A percentile compares a stretch with the other conserved stretches of the same genome.
Conservation (phyloP, 768 basidiomycete genomes). For the Strobilomyces dryophilus region DNA sequence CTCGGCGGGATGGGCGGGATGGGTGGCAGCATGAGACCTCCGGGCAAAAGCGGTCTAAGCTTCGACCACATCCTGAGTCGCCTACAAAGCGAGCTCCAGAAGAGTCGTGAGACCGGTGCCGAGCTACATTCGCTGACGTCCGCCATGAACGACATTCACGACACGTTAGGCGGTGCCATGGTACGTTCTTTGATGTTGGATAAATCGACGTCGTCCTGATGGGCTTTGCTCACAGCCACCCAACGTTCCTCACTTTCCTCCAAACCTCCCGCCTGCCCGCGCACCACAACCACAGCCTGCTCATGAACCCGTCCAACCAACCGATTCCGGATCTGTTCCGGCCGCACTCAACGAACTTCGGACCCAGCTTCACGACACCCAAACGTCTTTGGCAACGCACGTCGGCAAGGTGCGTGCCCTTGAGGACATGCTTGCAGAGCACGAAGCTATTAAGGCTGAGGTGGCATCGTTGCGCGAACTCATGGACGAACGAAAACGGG, state of each 20-base stretch:
- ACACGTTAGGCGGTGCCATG: constrained; percentile 79
- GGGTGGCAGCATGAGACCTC: constrained; percentile 65
- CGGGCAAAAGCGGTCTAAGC: constrained; percentile 81
- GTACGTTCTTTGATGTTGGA: constrained; percentile 41
- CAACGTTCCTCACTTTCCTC: constrained; percentile 59
- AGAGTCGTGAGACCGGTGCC: constrained; percentile 87
- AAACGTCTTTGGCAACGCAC: constrained; percentile 68
- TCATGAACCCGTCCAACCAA: constrained; percentile 27
- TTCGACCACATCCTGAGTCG: constrained; percentile 91
- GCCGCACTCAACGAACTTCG: constrained; percentile 61
- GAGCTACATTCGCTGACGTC: constrained; percentile 76
- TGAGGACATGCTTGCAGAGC: constrained; percentile 78
- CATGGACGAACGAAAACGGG: constrained; percentile 62
- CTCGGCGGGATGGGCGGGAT: constrained; percentile 72
- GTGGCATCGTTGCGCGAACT: constrained; percentile 67
- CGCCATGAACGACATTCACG: constrained; percentile 87
- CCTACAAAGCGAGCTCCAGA: constrained; percentile 91
- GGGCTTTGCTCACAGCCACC: constrained; percentile 43
- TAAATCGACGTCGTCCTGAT: neutral
- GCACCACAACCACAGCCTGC: constrained; percentile 28
- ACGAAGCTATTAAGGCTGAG: constrained; percentile 79
- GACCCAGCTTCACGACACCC: constrained; percentile 79
- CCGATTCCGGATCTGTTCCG: constrained; percentile 25
- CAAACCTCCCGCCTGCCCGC: constrained; percentile 63
- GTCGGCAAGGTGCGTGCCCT: constrained; percentile 81